Evolutionary conservation across 2,329 filamentous ascomycete genomes (phyloP).

Genomic region (Pseudogymnoascus verrucosus): DNA sequence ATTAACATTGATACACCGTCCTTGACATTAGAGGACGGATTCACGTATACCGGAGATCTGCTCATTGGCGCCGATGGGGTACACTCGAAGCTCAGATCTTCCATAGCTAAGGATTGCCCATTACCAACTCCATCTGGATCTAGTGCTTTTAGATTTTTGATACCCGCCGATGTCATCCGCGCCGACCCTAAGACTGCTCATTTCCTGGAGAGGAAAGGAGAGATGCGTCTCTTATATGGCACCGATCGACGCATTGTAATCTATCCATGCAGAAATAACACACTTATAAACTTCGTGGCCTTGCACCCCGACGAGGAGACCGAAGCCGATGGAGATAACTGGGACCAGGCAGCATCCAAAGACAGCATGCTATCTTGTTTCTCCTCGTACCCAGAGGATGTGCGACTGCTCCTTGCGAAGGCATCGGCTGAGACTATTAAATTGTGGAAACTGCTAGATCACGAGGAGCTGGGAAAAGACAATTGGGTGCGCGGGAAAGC

Average conservation of each 20-base stretch:
- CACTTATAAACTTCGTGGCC: constrained; percentile 38
- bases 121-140: neutral
- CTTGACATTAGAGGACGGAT: constrained; percentile 31
- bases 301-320: constrained; percentile 40
- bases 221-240: constrained; percentile 32
- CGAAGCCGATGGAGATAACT: constrained; percentile 18
- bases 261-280: constrained; percentile 38
- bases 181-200: constrained; percentile 28
- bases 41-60: constrained; percentile 25
- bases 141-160: constrained; percentile 2
- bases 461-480: constrained; percentile 33
- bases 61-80: constrained; percentile 34
- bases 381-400: neutral
- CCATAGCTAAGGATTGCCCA: neutral
- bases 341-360: neutral
- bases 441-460: constrained; percentile 54
- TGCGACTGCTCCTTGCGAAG: constrained; percentile 27
- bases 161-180: constrained; percentile 16
- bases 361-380: neutral
- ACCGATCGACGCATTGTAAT: constrained; percentile 36
- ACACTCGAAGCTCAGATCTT: constrained; percentile 1
- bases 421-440: constrained; percentile 40
- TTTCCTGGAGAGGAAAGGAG: constrained; percentile 23
- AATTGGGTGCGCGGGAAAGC: constrained; percentile 28
- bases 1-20: constrained; percentile 35